Evolutionary conservation across 2,329 filamentous ascomycete genomes (phyloP), one percentile per base, ranked within the genome.

Genomic region (Cladophialophora carrionii): DNA sequence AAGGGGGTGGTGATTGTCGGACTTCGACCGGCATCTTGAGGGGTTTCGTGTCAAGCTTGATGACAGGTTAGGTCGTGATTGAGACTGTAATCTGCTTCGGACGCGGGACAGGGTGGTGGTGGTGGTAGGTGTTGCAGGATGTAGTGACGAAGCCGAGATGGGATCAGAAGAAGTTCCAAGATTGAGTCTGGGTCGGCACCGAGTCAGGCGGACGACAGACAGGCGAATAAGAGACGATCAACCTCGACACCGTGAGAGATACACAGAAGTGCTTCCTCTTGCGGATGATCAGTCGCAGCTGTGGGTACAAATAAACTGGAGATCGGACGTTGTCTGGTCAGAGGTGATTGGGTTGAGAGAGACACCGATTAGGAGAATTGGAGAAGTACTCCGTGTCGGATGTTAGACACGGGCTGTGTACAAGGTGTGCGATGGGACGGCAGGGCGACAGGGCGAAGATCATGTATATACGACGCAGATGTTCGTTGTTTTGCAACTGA

Each of bases 11-110:
- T 22, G 71, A 68, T 20, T 66, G 57, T 17, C 52, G 60, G 24
- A 70, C 69, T 67, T 71, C 70, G 57, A 65, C 66, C 41, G 70
- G 65, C 70, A 72, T 72, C 12, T 56, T 68, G 67, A 57, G 22
- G 58, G 24, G 51, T 43, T 37, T 46, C 31, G 52, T 10, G 29
- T 34, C 7, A 9, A 31, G 17, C 26, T 54, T 9, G 8, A 12
- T 54, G 29, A 32, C 52, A 22, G 29, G 8, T 29, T 3, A 34
- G n/a, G 29, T 54, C 52, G 24, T 24, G 34, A n/a, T 54, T n/a
- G 22, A 34, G 4, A 2, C n/a, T n/a, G 48, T 34, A 53, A 34
- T 12, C 6, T 17, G 37, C 17, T 43, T 43, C 17, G 37, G 37
- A 6, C 17, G 17, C 7, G 37, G 37, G 17, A 43, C 48, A 26